Evolutionary conservation across 306 rosid species (phyloP).

Genomic region (Corylus avellana): DNA sequence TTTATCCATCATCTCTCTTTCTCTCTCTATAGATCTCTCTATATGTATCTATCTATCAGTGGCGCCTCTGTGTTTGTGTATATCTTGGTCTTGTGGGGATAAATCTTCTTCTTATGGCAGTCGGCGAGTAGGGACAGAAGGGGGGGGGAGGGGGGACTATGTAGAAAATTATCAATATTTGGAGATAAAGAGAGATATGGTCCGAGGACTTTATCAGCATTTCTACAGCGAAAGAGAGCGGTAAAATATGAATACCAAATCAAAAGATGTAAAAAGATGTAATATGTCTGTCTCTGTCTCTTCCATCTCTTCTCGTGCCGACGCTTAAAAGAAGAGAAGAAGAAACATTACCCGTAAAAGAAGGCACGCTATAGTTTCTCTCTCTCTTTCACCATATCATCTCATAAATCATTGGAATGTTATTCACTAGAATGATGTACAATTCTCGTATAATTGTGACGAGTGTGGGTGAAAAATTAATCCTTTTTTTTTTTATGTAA

Average conservation of each 20-base stretch:
- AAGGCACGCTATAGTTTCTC: constrained; percentile 28
- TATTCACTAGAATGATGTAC: too few relatives aligned
- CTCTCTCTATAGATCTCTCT: constrained; percentile 30
- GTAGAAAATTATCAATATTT: background rate
- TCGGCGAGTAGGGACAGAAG: constrained; percentile 39
- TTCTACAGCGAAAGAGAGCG: background rate
- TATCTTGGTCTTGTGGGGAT: constrained; percentile 7
- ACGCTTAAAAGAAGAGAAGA: constrained; percentile 34
- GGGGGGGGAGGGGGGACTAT: constrained; percentile 16
- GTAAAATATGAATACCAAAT: background rate
- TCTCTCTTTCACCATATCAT: background rate
- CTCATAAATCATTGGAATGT: too few relatives aligned
- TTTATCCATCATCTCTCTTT: constrained; percentile 33
- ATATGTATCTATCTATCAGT: background rate
- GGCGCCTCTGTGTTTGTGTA: background rate
- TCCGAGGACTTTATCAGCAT: background rate
- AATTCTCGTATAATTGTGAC: too few relatives aligned
- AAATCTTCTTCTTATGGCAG: constrained; percentile 23
- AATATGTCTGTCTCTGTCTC: constrained; percentile 16
- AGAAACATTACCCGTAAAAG: constrained; percentile 42
- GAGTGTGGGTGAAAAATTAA: too few relatives aligned
- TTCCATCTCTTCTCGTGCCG: background rate
- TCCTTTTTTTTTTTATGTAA: too few relatives aligned
- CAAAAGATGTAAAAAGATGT: background rate
- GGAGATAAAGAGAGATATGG: background rate